These are phyloP conservation scores for Suillus fuscotomentosus DNA, from an alignment of 768 basidiomycete genomes.

Conservation along the genomic window DNA sequence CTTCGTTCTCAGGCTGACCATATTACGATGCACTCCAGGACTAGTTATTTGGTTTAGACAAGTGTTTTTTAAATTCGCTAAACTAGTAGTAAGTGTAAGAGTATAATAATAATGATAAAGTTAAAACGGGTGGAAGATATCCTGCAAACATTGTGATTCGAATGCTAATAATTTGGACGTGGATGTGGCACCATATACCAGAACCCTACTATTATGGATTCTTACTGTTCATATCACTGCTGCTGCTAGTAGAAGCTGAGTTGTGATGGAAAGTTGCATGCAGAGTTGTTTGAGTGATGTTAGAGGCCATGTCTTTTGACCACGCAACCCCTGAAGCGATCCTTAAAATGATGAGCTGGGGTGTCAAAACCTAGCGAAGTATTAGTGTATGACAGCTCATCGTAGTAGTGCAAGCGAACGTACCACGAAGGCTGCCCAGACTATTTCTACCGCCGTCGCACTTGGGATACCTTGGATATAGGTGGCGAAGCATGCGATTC, in stretches of 20 bases:
- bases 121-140: neutral
- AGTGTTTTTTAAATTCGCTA: neutral
- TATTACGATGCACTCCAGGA: too few relatives aligned
- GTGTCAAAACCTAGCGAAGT: constrained; percentile 1
- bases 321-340: constrained; percentile 2
- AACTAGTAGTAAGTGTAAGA: too few relatives aligned
- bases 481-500: neutral
- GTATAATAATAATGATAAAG: neutral
- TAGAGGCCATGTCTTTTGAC: neutral
- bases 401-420: neutral
- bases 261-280: neutral
- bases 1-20: too few relatives aligned
- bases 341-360: constrained; percentile 6
- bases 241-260: neutral
- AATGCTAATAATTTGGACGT: neutral
- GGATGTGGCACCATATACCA: neutral
- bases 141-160: neutral
- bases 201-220: neutral
- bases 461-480: neutral
- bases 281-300: neutral
- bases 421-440: constrained; percentile 3
- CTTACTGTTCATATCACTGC: neutral
- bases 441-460: neutral
- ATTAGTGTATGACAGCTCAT: neutral
- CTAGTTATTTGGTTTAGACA: too few relatives aligned